phyloP scores from a whole-genome alignment of 164 flowering plant genomes.

The Platanus orientalis region DNA sequence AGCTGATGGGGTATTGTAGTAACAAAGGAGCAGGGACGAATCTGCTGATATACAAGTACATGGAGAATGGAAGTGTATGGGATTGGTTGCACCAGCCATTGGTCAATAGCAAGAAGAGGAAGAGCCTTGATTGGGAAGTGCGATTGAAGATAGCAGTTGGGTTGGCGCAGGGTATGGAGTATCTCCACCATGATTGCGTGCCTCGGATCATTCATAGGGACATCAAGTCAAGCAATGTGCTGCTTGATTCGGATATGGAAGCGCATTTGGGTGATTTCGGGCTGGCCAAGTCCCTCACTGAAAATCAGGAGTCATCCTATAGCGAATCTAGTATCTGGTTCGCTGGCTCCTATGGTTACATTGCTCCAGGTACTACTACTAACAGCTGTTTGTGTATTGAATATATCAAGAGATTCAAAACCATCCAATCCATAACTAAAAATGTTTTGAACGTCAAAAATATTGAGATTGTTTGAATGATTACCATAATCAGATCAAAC shows the following conservation, averaged over 20 bases:
- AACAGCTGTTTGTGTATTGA: neutral
- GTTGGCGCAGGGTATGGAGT: slow-evolving; percentile 84
- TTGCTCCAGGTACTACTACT: slow-evolving; percentile 79
- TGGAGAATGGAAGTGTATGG: slow-evolving; percentile 96
- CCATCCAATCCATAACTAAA: no score
- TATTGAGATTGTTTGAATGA: no score
- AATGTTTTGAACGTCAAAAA: no score
- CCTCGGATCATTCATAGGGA: slow-evolving; percentile 89
- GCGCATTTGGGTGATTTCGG: slow-evolving; percentile 98
- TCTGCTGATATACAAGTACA: slow-evolving; percentile 83
- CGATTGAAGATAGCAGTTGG: slow-evolving; percentile 76
- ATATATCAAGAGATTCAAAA: no score
- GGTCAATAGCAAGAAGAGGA: slow-evolving; percentile 40
- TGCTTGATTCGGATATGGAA: slow-evolving; percentile 82
- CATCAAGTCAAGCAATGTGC: slow-evolving; percentile 82
- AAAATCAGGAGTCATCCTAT: slow-evolving; percentile 38
- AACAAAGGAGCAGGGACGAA: slow-evolving; percentile 44
- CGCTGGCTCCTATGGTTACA: slow-evolving; percentile 97
- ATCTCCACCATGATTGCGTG: slow-evolving; percentile 92
- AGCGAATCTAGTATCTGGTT: slow-evolving; percentile 68
- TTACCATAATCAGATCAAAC: no score
- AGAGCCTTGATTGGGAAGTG: slow-evolving; percentile 63
- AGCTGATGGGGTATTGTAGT: slow-evolving; percentile 72
- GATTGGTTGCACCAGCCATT: slow-evolving; percentile 74
- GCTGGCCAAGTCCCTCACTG: slow-evolving; percentile 60